phyloP scores from a whole-genome alignment of 139 green algal species.

The Chlorella sp. region DNA sequence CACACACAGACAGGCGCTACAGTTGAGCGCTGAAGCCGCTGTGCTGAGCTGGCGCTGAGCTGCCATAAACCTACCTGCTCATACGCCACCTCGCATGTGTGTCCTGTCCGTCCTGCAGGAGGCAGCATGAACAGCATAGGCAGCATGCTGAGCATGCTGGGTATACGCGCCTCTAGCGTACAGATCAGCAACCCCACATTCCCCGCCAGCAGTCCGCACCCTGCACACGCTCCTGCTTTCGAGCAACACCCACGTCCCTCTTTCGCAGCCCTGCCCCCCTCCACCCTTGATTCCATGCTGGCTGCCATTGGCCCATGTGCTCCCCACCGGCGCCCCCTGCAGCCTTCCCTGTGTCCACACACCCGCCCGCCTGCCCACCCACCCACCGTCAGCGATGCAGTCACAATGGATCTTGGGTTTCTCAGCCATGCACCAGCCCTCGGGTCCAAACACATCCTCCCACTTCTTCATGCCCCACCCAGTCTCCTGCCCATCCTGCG shows the following conservation, averaged over 20 bases:
- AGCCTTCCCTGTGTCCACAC: background rate
- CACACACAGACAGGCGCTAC: too few relatives aligned
- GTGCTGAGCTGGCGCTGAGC: background rate
- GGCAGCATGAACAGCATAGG: background rate
- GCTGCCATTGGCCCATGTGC: too few relatives aligned
- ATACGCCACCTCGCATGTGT: background rate
- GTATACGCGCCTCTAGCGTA: background rate
- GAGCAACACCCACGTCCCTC: too few relatives aligned
- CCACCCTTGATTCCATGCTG: too few relatives aligned
- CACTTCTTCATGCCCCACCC: background rate
- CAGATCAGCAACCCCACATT: background rate
- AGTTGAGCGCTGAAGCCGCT: background rate
- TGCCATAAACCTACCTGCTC: background rate
- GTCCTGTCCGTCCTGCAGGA: background rate
- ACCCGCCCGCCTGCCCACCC: background rate
- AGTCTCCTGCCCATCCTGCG: background rate
- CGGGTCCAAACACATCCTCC: constrained; percentile 47
- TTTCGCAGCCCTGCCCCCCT: too few relatives aligned
- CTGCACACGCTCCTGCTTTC: too few relatives aligned
- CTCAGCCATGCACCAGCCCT: constrained; percentile 59
- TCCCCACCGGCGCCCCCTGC: background rate
- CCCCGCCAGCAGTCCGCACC: too few relatives aligned
- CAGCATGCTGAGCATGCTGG: background rate
- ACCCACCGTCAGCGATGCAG: background rate
- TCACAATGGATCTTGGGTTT: constrained; percentile 5